Base-by-base conservation (phyloP, 1,284 basidiomycete genomes). In the Ustanciosporium gigantosporum region DNA sequence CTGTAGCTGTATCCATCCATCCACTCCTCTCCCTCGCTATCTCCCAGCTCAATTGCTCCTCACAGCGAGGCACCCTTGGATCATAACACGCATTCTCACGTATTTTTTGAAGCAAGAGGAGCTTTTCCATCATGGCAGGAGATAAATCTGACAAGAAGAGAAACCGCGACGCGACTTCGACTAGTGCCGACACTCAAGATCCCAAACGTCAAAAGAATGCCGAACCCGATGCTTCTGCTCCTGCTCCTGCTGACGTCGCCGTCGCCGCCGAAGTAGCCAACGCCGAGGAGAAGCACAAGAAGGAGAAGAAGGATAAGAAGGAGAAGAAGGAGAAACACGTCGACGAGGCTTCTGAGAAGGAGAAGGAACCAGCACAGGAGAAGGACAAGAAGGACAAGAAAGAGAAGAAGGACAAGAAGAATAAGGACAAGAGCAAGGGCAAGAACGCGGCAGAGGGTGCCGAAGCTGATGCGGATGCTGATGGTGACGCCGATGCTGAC, bases 241-340 rank as follows among this genome's bases (percentile, higher is more conserved):
- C 31, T 17, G 40, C 40, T 8, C 20, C 25, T n/a, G 15, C 32
- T 25, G n/a, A 29, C 11, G 11, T n/a, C 21, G 19, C 36, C 36
- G 16, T 8, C 21, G 36, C 17, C 8, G 36, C 17, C 9, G 36
- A 13, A 23, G 36, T 6, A 9, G 14, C 36, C 17, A 23, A 9
- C 11, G 20, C 32, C 32, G 32, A 35, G 27, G n/a, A 29, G 27
- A 29, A 29, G 27, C 11, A 29, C 11, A 47, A 41, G 7, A 46
- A 46, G 39, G 36, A 49, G 20, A 40, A 39, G 25, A 50, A 59
- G 31, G 44, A 64, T 27, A 68, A 67, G 51, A 58, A 61, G 53
- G 57, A 66, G 32, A 43, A 58, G 36, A 41, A 46, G 45, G 32
- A 35, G 32, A 9, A 29, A n/a, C 27, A 20, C n/a, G 31, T 21